phyloP scores from a whole-genome alignment of 2,329 filamentous ascomycete genomes.

The Incumbomyces delicatus region DNA sequence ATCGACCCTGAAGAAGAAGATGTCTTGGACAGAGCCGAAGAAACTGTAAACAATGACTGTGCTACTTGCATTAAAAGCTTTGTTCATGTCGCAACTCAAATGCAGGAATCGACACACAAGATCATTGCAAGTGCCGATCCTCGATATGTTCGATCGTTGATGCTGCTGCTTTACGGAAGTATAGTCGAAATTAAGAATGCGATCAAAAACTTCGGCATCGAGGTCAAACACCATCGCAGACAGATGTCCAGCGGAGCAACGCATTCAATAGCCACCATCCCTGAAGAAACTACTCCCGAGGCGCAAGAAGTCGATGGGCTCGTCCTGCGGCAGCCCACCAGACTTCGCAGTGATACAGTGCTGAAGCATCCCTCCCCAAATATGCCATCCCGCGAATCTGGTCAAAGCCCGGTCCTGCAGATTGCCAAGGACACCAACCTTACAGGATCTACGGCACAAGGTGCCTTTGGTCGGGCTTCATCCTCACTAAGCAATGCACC shows the following conservation, averaged over 20 bases:
- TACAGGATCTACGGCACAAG: constrained; percentile 21
- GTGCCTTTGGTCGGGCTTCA: constrained; percentile 30
- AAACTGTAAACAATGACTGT: constrained; percentile 37
- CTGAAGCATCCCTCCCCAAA: constrained; percentile 34
- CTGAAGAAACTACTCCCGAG: constrained; percentile 23
- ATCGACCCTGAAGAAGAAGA: constrained; percentile 43
- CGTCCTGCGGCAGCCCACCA: constrained; percentile 23
- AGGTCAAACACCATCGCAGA: constrained; percentile 25
- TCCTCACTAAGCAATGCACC: constrained; percentile 13
- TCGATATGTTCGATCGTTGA: constrained; percentile 48
- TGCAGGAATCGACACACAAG: constrained; percentile 39
- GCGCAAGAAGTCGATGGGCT: constrained; percentile 38
- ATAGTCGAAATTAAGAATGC: constrained; percentile 52
- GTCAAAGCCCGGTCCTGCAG: constrained; percentile 8
- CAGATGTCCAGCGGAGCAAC: constrained; percentile 23
- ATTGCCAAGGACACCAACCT: constrained; percentile 32
- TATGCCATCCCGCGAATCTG: constrained; percentile 10
- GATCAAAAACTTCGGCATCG: constrained; percentile 42
- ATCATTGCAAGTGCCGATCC: constrained; percentile 47
- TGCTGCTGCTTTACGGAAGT: constrained; percentile 50
- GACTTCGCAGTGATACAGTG: constrained; percentile 43
- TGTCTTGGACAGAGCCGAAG: constrained; percentile 29
- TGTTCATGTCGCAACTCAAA: constrained; percentile 38
- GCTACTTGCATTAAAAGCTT: constrained; percentile 42
- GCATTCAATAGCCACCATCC: constrained; percentile 24